A percentile compares a stretch with the other conserved stretches of the same genome.
These are phyloP conservation scores for Mortierella hygrophila DNA, from an alignment of 192 early-diverging fungal genomes.

Conservation along the genomic window DNA sequence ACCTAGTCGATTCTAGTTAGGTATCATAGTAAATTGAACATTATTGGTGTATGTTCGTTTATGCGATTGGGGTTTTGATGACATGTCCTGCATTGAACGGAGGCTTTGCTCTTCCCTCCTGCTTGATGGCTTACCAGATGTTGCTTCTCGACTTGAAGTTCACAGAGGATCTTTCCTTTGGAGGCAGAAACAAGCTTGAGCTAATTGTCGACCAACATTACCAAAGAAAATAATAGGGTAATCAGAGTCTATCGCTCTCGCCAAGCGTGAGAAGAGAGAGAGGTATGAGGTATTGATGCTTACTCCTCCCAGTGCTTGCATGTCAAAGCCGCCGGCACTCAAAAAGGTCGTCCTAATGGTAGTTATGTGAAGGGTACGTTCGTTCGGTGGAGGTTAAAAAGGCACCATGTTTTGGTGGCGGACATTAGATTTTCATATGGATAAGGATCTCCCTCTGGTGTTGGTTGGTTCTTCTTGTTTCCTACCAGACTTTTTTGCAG, in stretches of 20 bases:
- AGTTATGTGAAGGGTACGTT: neutral
- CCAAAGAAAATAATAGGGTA: no score
- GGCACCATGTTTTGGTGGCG: neutral
- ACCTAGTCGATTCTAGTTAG: constrained; percentile 60
- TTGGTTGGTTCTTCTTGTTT: neutral
- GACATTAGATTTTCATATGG: neutral
- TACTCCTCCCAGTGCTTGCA: constrained; percentile 47
- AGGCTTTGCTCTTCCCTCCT: neutral
- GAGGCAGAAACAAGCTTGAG: constrained; percentile 56
- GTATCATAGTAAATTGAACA: neutral
- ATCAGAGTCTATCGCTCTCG: neutral
- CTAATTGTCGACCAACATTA: constrained; percentile 4
- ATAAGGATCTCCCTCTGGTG: neutral
- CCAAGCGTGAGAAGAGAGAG: neutral
- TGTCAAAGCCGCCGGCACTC: constrained; percentile 35
- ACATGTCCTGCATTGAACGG: neutral
- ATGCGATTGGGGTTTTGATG: neutral
- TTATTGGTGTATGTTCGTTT: neutral
- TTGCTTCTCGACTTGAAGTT: constrained; percentile 59
- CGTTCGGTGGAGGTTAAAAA: neutral
- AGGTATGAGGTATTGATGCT: neutral
- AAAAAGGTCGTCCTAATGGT: constrained; percentile 37
- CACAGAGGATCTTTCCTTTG: constrained; percentile 53
- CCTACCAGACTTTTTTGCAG: constrained; percentile 51
- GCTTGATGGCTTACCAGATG: constrained; percentile 59